Evolutionary conservation across 768 basidiomycete species (phyloP).

Genomic region (Rubroboletus pulcherrimus): DNA sequence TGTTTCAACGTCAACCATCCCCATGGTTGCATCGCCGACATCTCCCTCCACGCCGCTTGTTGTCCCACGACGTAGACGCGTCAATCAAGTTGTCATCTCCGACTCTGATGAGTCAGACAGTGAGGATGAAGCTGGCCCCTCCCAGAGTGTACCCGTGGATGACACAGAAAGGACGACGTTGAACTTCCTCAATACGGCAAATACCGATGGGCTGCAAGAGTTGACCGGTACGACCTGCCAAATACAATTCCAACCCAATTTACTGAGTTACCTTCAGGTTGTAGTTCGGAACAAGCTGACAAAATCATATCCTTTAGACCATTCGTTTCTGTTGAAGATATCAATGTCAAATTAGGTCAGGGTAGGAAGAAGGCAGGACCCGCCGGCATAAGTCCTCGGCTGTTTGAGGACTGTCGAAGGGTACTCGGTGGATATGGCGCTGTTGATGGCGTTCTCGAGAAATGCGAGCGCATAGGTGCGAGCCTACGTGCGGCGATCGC

Average conservation of each 20-base stretch:
- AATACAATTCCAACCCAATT: neutral
- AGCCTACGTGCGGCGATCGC: slow-evolving; percentile 70
- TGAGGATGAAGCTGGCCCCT: slow-evolving; percentile 39
- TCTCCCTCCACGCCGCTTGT: slow-evolving; percentile 44
- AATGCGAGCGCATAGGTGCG: slow-evolving; percentile 84
- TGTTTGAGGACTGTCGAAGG: slow-evolving; percentile 86
- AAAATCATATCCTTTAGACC: slow-evolving; percentile 77
- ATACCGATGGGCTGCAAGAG: slow-evolving; percentile 64
- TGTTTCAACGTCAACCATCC: slow-evolving; percentile 29
- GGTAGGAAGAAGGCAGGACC: slow-evolving; percentile 85
- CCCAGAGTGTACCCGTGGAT: slow-evolving; percentile 33
- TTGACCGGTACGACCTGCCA: slow-evolving; percentile 55
- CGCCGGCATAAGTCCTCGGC: slow-evolving; percentile 77
- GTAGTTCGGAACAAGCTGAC: slow-evolving; percentile 75
- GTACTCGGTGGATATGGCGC: slow-evolving; percentile 83
- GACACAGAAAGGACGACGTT: slow-evolving; percentile 51
- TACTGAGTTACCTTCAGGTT: slow-evolving; percentile 45
- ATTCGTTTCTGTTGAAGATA: slow-evolving; percentile 70
- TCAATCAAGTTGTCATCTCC: slow-evolving; percentile 61
- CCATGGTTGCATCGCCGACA: slow-evolving; percentile 33
- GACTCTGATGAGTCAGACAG: slow-evolving; percentile 53
- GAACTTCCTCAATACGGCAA: slow-evolving; percentile 65
- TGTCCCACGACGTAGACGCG: slow-evolving; percentile 45
- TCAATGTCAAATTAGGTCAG: slow-evolving; percentile 72
- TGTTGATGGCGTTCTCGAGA: slow-evolving; percentile 84